Evolutionary conservation across 306 rosid species (phyloP).

Genomic region (Sindora glabra): DNA sequence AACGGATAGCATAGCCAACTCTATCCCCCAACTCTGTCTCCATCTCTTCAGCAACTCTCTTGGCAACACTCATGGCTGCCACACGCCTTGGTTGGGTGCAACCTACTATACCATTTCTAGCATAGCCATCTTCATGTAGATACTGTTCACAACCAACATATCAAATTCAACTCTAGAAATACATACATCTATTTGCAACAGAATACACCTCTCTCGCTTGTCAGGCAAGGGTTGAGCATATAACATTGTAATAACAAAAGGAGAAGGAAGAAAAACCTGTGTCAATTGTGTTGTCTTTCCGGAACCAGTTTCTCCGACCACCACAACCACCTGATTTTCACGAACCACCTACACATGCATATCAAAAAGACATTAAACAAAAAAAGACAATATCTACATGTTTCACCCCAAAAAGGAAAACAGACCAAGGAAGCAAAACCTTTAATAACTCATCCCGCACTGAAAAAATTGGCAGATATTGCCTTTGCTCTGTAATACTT

Average conservation of each 20-base stretch:
- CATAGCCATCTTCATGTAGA: conserved; percentile 89
- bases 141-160: conserved; percentile 50
- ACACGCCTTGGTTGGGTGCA: conserved; percentile 99
- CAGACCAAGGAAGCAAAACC: conserved; percentile 37
- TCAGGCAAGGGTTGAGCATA: too few relatives aligned
- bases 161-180: conserved; percentile 11
- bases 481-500: conserved; percentile 81
- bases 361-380: conserved; percentile 6
- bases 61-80: conserved; percentile 99
- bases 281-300: conserved; percentile 98
- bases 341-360: conserved; percentile 60
- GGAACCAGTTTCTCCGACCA: conserved; percentile 98
- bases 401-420: conserved; percentile 4
- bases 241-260: conserved; percentile 1
- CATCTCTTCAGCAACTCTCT: conserved; percentile 99
- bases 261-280: conserved; percentile 47
- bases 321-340: conserved; percentile 88
- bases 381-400: neutral
- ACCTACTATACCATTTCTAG: conserved; percentile 67
- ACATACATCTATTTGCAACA: neutral
- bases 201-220: too few relatives aligned
- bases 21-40: conserved; percentile 86
- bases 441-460: conserved; percentile 89
- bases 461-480: conserved; percentile 89
- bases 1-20: conserved; percentile 97